These are phyloP conservation scores for Populus euphratica DNA, from an alignment of 345 rosid genomes.

Conservation along the genomic window DNA sequence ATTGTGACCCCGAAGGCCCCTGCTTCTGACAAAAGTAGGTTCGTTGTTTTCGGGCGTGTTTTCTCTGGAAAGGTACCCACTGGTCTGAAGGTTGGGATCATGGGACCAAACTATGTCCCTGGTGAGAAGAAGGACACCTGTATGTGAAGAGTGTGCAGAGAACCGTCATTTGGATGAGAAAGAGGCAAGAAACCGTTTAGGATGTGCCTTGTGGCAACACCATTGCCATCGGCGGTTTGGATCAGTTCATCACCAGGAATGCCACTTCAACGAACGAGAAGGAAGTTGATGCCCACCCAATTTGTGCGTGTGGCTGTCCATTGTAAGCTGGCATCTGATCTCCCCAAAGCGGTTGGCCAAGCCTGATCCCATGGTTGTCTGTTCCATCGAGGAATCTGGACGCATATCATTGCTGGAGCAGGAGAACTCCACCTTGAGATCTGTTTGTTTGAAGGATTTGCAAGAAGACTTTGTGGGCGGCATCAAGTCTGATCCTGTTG, in stretches of 20 bases:
- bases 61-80: constrained; percentile 69
- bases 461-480: constrained; percentile 84
- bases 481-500: constrained; percentile 65
- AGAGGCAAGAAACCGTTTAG: constrained; percentile 77
- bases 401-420: constrained; percentile 84
- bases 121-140: constrained; percentile 80
- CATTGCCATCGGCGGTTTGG: constrained; percentile 74
- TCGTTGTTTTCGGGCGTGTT: constrained; percentile 82
- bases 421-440: constrained; percentile 80
- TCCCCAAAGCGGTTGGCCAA: constrained; percentile 78
- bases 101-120: constrained; percentile 83
- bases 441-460: constrained; percentile 75
- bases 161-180: constrained; percentile 87
- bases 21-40: constrained; percentile 77
- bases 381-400: constrained; percentile 73
- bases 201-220: constrained; percentile 91
- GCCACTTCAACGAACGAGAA: constrained; percentile 77
- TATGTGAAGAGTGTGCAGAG: constrained; percentile 64
- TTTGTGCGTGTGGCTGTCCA: constrained; percentile 84
- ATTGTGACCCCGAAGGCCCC: constrained; percentile 83
- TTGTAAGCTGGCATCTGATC: constrained; percentile 82
- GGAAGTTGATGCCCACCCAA: constrained; percentile 82
- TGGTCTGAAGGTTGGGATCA: constrained; percentile 73
- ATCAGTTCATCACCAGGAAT: constrained; percentile 70
- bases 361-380: constrained; percentile 87